Evolutionary conservation across 345 rosid species (phyloP).

Genomic region (Microthlaspi erraticum): DNA sequence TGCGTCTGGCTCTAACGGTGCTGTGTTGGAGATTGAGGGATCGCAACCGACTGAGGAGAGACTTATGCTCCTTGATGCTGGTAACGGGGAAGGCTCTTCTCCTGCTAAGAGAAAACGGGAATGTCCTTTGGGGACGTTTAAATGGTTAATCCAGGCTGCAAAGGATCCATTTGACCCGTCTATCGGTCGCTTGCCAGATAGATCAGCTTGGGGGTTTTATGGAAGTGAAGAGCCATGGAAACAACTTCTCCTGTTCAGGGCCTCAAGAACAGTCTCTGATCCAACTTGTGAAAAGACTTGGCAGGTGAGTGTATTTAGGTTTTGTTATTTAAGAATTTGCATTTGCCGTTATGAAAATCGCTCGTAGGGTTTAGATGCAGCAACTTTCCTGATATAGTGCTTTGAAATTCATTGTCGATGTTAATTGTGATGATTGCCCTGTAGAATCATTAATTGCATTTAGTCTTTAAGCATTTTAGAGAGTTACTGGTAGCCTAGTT

Average conservation of each 20-base stretch:
- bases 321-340: not conserved
- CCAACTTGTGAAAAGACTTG: constrained; percentile 46
- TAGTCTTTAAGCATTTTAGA: not conserved
- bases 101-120: constrained; percentile 61
- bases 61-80: constrained; percentile 3
- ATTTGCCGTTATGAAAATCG: not conserved
- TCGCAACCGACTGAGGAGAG: constrained; percentile 1
- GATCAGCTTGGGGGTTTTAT: constrained; percentile 67
- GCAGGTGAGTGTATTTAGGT: constrained; percentile 57
- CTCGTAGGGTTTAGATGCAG: constrained; percentile 1
- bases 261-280: constrained; percentile 49
- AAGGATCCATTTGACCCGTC: constrained; percentile 63
- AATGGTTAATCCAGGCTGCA: constrained; percentile 68
- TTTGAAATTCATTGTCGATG: not conserved
- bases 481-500: constrained; percentile 1
- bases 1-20: constrained; percentile 38
- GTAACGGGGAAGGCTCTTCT: not conserved
- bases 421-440: not conserved
- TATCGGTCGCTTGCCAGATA: constrained; percentile 63
- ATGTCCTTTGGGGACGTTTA: constrained; percentile 51
- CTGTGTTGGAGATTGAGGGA: constrained; percentile 20
- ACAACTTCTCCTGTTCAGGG: constrained; percentile 70
- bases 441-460: constrained; percentile 4
- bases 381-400: not conserved
- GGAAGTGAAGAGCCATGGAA: constrained; percentile 73